Conservation (phyloP, 495 filamentous ascomycete genomes). For the Penicillium goetzii region DNA sequence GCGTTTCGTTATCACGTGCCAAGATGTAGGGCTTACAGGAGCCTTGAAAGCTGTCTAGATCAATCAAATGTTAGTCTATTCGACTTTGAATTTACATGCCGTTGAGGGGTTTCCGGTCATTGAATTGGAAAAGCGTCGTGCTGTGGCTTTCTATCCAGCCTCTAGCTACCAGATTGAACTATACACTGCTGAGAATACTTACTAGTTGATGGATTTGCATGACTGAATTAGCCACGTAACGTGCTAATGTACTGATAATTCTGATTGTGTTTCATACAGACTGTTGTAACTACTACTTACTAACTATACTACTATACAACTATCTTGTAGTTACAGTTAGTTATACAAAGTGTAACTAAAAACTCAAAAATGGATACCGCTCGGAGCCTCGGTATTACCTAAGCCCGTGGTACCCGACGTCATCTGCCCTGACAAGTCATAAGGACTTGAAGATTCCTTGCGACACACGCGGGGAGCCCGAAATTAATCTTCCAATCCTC, state of each 20-base stretch:
- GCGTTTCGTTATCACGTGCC: no score
- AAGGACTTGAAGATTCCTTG: background rate
- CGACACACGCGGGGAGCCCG: background rate
- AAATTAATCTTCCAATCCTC: background rate
- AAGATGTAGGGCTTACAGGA: no score
- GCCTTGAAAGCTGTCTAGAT: no score
- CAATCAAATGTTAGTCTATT: no score
- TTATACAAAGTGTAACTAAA: background rate
- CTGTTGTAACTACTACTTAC: background rate
- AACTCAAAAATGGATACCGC: background rate
- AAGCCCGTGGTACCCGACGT: slow-evolving; percentile 14
- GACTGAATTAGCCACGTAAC: background rate
- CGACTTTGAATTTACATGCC: no score
- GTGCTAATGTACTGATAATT: background rate
- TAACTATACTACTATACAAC: background rate
- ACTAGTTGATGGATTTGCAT: background rate
- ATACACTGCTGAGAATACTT: no score
- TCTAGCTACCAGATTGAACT: no score
- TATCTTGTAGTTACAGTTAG: background rate
- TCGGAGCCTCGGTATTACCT: slow-evolving; percentile 11
- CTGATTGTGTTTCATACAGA: background rate
- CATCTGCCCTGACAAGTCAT: slow-evolving; percentile 12
- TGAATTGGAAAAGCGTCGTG: no score
- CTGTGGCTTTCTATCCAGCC: no score
- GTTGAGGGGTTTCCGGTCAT: no score